Base-by-base conservation (phyloP, 176 grass and related monocot genomes). In the Oryza australiensis region DNA sequence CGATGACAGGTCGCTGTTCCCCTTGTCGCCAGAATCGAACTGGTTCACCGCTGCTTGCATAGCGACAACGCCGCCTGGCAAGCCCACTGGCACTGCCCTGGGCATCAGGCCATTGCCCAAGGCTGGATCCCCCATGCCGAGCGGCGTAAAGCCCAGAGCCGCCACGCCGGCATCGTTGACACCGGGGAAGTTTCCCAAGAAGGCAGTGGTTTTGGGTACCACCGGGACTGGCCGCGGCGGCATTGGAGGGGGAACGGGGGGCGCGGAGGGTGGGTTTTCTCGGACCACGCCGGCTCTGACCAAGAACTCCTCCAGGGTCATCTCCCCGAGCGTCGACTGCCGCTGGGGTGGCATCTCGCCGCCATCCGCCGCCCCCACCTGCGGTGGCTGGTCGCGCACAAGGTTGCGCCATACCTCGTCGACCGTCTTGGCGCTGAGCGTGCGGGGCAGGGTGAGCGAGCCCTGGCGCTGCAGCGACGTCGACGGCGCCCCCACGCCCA, bases 241-340 rank as follows among this genome's bases (percentile, higher is more conserved):
- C 91, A 73, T 64, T 59, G 80, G 46, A 14, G 62, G 62, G 12
- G 80, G 12, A 59, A 37, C 35, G 12, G 18, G 51, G 5, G 33
- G 63, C 1, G 32, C 59, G 11, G 72, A 26, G n/a, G 66, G 62
- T 24, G 83, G 66, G 65, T 90, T 85, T 64, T 94, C 92, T 67
- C 86, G 76, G 40, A 90, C 92, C 10, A 94, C 92, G 15, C 92
- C 94, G 35, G 94, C 92, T 63, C 79, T 88, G 79, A 94, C 92
- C 65, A 97, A 57, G 74, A 97, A 94, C 62, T 97, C 94, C 84
- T 94, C 94, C 29, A 97, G 79, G 53, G 94, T 97, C 74, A 97
- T 94, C 88, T 97, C 94, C 46, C 94, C 94, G 22, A 94, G 86
- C 49, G 90, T 94, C 22, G 86, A 82, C 77, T 92, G 92, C 48